Evolutionary conservation across 2,329 filamentous ascomycete genomes (phyloP).

Genomic region (Fusarium gaditjirri): DNA sequence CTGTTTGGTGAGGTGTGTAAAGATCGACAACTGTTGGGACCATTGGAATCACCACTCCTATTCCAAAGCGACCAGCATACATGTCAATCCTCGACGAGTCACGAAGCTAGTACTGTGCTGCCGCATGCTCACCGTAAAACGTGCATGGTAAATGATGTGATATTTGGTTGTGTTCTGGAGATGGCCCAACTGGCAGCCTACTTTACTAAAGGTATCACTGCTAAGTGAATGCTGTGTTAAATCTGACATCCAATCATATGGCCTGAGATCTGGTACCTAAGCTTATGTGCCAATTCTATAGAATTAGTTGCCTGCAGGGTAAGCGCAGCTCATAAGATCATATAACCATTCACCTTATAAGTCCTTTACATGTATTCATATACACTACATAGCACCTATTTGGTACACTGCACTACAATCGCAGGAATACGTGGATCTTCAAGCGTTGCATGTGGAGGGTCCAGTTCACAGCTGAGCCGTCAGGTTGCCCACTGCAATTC

Average conservation of each 20-base stretch:
- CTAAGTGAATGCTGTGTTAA: background rate
- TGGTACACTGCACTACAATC: background rate
- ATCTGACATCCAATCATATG: background rate
- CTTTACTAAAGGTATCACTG: background rate
- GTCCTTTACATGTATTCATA: background rate
- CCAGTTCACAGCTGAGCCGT: background rate
- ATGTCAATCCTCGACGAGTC: background rate
- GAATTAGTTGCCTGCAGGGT: background rate
- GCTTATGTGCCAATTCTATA: background rate
- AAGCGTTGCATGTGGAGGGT: background rate
- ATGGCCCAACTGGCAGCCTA: background rate
- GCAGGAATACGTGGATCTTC: background rate
- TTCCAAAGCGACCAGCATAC: background rate
- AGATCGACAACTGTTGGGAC: constrained; percentile 21
- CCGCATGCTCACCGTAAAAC: background rate
- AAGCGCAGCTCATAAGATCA: background rate
- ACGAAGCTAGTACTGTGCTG: background rate
- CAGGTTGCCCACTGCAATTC: background rate
- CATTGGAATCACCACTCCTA: background rate
- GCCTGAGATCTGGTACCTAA: background rate
- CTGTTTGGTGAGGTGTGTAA: constrained; percentile 20
- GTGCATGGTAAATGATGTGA: background rate
- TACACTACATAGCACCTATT: background rate
- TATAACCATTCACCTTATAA: background rate
- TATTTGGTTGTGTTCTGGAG: background rate